Percentiles rank a stretch among this genome's conserved stretches.
Conservation (phyloP, 495 filamentous ascomycete species). For the Neurospora sp. region DNA sequence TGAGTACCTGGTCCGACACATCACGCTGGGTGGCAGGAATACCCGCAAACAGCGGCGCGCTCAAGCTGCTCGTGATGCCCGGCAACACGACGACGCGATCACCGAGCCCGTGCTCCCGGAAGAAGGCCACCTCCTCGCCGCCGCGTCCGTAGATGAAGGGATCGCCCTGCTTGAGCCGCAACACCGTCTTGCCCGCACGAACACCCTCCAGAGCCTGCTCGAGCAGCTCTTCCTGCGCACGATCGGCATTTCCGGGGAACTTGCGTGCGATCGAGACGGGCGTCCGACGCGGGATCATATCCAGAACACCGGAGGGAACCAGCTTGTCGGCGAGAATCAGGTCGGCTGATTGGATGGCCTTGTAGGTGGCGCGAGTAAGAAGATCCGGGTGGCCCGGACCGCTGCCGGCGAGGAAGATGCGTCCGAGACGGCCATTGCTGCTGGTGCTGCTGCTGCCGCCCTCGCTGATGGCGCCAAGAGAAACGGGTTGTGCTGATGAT, state of each 20-base stretch:
- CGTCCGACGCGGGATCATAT: slow-evolving; percentile 82
- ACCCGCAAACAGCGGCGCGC: slow-evolving; percentile 76
- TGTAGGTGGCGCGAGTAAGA: slow-evolving; percentile 78
- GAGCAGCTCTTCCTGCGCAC: slow-evolving; percentile 87
- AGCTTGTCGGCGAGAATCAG: slow-evolving; percentile 93
- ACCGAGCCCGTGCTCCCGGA: slow-evolving; percentile 56
- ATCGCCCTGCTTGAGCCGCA: slow-evolving; percentile 91
- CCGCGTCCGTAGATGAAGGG: slow-evolving; percentile 94
- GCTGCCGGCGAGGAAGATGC: slow-evolving; percentile 83
- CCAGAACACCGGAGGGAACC: slow-evolving; percentile 76
- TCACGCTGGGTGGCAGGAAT: slow-evolving; percentile 83
- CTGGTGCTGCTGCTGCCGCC: not conserved
- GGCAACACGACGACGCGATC: slow-evolving; percentile 56
- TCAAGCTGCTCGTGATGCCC: slow-evolving; percentile 80
- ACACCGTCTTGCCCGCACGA: slow-evolving; percentile 62
- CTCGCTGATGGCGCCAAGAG: not conserved
- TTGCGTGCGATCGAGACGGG: slow-evolving; percentile 89
- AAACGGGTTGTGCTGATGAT: not conserved
- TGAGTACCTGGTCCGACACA: slow-evolving; percentile 82
- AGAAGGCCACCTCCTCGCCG: slow-evolving; percentile 86
- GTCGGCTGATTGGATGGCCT: slow-evolving; percentile 75
- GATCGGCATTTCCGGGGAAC: slow-evolving; percentile 93
- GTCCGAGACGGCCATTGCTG: slow-evolving; percentile 32
- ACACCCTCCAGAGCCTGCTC: slow-evolving; percentile 63
- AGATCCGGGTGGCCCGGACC: slow-evolving; percentile 89